Conservation (phyloP, 2,329 filamentous ascomycete genomes). For the Penicillium capsulatum region DNA sequence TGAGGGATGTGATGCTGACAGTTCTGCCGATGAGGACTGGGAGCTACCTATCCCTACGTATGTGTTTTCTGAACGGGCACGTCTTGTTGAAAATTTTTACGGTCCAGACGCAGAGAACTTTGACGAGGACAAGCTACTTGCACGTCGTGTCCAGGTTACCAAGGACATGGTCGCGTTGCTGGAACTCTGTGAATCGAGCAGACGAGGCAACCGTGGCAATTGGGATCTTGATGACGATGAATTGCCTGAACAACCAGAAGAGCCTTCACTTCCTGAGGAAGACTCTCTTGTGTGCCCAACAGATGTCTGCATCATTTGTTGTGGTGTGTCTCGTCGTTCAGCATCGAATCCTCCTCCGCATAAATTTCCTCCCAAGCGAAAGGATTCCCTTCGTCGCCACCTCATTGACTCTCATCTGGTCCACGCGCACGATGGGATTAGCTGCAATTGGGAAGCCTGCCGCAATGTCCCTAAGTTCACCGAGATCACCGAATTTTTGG, state of each 20-base stretch:
- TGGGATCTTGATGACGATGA: slow-evolving; percentile 14
- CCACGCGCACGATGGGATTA: slow-evolving; percentile 17
- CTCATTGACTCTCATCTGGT: slow-evolving; percentile 23
- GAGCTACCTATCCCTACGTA: slow-evolving; percentile 41
- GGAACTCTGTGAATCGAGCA: slow-evolving; percentile 22
- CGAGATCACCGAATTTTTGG: slow-evolving; percentile 19
- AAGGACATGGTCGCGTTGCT: slow-evolving; percentile 27
- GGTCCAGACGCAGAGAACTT: slow-evolving; percentile 22
- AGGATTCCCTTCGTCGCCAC: slow-evolving; percentile 24
- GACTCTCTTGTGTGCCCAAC: slow-evolving; percentile 17
- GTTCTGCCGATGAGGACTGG: slow-evolving; percentile 73
- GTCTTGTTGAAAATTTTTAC: slow-evolving; percentile 28
- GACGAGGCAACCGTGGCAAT: slow-evolving; percentile 23
- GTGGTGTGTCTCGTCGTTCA: slow-evolving; percentile 20
- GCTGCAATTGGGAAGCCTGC: slow-evolving; percentile 19
- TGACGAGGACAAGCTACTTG: slow-evolving; percentile 25
- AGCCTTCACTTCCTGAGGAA: slow-evolving; percentile 8
- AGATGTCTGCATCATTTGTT: slow-evolving; percentile 28
- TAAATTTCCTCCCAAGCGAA: slow-evolving; percentile 21
- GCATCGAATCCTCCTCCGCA: slow-evolving; percentile 22
- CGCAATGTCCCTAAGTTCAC: slow-evolving; percentile 17
- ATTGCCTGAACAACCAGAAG: slow-evolving; percentile 12
- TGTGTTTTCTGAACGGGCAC: slow-evolving; percentile 22
- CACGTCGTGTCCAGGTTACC: slow-evolving; percentile 25
- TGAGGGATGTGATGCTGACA: slow-evolving; percentile 69